Base-by-base conservation (phyloP, 176 grass and related monocot species). In the Hordeum marinum region DNA sequence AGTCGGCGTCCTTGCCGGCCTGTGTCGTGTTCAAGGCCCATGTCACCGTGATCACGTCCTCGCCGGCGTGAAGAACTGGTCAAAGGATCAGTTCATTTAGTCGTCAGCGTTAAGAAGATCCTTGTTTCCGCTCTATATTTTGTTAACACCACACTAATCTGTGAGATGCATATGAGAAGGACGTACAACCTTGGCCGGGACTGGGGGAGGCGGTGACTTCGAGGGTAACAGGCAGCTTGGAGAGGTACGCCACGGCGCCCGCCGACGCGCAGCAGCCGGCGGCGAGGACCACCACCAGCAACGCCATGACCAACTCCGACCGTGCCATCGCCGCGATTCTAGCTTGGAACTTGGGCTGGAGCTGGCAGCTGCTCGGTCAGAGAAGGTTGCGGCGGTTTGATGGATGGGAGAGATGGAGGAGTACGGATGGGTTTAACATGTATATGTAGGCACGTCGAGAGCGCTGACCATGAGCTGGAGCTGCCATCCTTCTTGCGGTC, bases 11-110 rank as follows among this genome's bases (percentile, higher is more conserved):
- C 23, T 21, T 5, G 72, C 81, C 59, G 41, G 77, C 89, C 41
- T 59, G 35, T 7, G 45, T 89, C 11, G 17, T 9, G 75, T 89
- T 92, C 54, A 90, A 57, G 18, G 76, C 39, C 91, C 91, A 95
- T 3, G 82, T 88, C 79, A 98, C 85, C 3, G 80, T 95, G 64
- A 98, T 39, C 36, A 23, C 82, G 84, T 85, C 87, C 37, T 82
- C 73, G 69, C 95, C 95, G 39, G 85, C 89, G 14, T 95, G 46
- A 62, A 98, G 26, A 63, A 89, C 96, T 98, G 87, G 0, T 8
- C 34, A 59, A 59, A 8, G 4, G 27, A 48, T 12, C 4, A 50
- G 46, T 50, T 50, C 2, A 17, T 17, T 50, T 17, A 17, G 14
- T 17, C 46, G 46, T 50, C 15, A 17, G 46, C 46, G 46, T 17